A percentile compares a stretch with the other conserved stretches of the same genome.
These are phyloP conservation scores for Talaromyces proteolyticus DNA, from an alignment of 495 filamentous ascomycete genomes.

Conservation along the genomic window DNA sequence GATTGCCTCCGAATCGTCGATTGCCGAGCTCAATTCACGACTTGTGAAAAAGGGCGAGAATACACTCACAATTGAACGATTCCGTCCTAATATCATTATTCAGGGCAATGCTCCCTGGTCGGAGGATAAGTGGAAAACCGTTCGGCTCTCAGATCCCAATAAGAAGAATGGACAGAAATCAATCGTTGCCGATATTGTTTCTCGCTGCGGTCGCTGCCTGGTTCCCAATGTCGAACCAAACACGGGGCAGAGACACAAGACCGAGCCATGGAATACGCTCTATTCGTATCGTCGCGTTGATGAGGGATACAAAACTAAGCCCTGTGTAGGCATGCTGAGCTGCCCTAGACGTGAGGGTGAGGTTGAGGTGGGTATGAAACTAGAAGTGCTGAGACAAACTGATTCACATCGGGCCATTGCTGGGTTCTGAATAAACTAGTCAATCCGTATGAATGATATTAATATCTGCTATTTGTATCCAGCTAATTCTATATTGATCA, in stretches of 20 bases:
- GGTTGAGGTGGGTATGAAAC: conserved; percentile 45
- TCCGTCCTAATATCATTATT: conserved; percentile 81
- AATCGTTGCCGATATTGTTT: conserved; percentile 54
- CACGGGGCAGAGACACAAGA: conserved; percentile 61
- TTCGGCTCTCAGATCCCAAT: conserved; percentile 50
- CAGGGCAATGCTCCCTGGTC: conserved; percentile 54
- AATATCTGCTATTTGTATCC: not conserved
- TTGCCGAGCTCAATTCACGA: conserved; percentile 32
- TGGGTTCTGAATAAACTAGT: too few relatives aligned
- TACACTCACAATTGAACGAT: conserved; percentile 49
- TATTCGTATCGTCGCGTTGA: conserved; percentile 69
- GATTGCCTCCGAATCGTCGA: conserved; percentile 47
- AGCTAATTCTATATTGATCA: too few relatives aligned
- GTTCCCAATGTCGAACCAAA: conserved; percentile 79
- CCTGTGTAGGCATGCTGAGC: conserved; percentile 84
- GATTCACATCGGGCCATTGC: conserved; percentile 55
- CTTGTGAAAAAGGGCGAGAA: conserved; percentile 16
- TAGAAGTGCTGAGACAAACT: conserved; percentile 49
- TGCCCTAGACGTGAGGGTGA: conserved; percentile 50
- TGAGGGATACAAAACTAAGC: conserved; percentile 59
- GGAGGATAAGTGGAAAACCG: conserved; percentile 79
- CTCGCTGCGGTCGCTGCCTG: conserved; percentile 71
- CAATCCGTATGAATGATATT: too few relatives aligned
- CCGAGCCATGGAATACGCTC: conserved; percentile 73
- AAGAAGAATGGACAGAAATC: not conserved